Conservation (phyloP, 2,329 filamentous ascomycete species). For the Diaporthe vaccinii region DNA sequence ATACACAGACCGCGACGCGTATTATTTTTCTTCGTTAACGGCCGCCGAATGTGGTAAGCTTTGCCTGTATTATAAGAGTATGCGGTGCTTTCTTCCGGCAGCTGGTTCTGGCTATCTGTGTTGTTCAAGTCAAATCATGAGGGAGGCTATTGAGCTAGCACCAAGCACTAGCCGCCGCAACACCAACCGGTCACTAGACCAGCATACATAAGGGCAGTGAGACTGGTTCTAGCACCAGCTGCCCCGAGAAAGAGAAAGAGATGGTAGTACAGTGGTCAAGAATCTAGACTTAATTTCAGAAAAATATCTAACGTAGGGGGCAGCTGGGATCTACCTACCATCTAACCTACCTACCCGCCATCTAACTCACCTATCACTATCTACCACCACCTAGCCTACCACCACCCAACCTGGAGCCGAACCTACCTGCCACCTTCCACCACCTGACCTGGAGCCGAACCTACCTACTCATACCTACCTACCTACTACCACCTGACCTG, state of each 20-base stretch:
- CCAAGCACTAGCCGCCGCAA: background rate
- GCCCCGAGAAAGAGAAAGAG: background rate
- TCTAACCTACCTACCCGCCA: too few relatives aligned
- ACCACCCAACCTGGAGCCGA: too few relatives aligned
- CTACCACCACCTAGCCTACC: too few relatives aligned
- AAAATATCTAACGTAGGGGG: background rate
- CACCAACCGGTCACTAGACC: background rate
- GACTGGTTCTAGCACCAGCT: background rate
- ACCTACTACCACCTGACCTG: too few relatives aligned
- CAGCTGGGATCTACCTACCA: background rate
- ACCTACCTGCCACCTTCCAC: too few relatives aligned
- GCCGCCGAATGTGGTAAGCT: background rate
- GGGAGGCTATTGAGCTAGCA: background rate
- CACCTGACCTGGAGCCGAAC: too few relatives aligned
- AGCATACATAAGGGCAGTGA: background rate
- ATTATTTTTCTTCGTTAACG: rapidly evolving
- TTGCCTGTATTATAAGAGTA: too few relatives aligned
- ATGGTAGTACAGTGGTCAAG: background rate
- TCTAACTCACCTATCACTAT: too few relatives aligned
- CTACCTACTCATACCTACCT: too few relatives aligned
- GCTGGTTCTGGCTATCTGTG: too few relatives aligned
- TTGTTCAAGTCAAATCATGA: too few relatives aligned
- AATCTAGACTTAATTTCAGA: background rate
- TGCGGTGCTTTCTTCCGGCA: too few relatives aligned
- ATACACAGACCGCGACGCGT: background rate